Base-by-base conservation (phyloP, 2,329 filamentous ascomycete genomes). In the Chrysoporthe deuterocubensis region DNA sequence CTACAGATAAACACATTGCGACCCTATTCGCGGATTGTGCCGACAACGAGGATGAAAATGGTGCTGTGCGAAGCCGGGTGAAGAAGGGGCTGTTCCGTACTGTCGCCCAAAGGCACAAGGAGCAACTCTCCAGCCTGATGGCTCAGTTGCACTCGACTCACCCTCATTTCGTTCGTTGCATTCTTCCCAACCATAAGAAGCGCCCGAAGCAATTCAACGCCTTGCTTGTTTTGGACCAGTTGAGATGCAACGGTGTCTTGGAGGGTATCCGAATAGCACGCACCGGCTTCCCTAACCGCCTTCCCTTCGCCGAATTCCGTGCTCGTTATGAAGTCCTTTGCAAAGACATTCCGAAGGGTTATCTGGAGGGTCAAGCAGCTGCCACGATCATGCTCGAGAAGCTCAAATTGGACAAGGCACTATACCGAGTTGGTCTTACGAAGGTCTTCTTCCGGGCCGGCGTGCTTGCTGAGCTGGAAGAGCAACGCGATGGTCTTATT, bases 211-310 rank as follows among this genome's bases (percentile, higher is more conserved):
- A 94, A 76, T 93, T 98, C 78, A 92, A 92, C 75, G 93, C 92
- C 3, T 88, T 94, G 2, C 87, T 99, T n/a, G 96, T 99, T 1
- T 85, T 99, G 6, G 96, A 99, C 75, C 96, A 99, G 78, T 83
- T 99, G n/a, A 90, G 96, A 64, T 99, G 96, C 81, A 99, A 99
- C 77, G 96, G 96, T 91, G 96, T 99, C 2, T 85, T 99, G n/a
- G 96, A 99, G 81, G 96, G 96, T 70, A 99, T 99, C 75, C 89
- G 96, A 70, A 99, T 99, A 78, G 96, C 96, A 34, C 89, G 96
- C 58, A 99, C 96, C 5, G 96, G 96, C 34, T 99, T 99, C 77
- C 96, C 96, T 62, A 99, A 99, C 76, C 87, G 96, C 72, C 84
- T 99, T 43, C 87, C 92, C 0, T 99, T 99, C 77, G 87, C 92